A percentile compares a stretch with the other conserved stretches of the same genome.
phyloP scores from a whole-genome alignment of 805 yeast genomes.

The Saccharomycopsis sp. region DNA sequence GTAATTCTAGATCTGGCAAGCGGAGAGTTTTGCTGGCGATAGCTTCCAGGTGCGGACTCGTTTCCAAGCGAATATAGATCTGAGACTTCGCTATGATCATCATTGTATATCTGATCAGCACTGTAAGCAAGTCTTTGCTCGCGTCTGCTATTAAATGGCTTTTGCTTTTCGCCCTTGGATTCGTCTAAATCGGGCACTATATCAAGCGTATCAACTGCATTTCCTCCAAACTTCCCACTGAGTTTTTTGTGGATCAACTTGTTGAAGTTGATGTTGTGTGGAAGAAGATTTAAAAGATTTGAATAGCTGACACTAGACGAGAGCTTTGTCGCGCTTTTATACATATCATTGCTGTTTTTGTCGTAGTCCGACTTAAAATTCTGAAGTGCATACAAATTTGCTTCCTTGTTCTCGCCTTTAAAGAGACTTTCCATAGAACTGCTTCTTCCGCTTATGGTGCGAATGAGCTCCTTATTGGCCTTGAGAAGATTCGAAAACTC shows the following conservation, averaged over 20 bases:
- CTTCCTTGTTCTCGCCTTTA: neutral
- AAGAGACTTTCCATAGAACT: neutral
- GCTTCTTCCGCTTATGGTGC: neutral
- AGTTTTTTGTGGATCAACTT: constrained; percentile 7
- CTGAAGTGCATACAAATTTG: neutral
- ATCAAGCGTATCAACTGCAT: neutral
- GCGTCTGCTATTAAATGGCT: neutral
- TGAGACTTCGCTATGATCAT: neutral
- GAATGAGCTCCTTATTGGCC: neutral
- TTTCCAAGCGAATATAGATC: neutral
- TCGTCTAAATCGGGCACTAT: neutral
- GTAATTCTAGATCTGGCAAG: neutral
- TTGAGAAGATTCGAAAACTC: neutral
- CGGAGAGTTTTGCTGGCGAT: neutral
- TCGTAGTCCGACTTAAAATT: neutral
- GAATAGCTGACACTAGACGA: constrained; percentile 3
- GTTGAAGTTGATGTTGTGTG: constrained; percentile 11
- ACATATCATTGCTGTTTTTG: neutral
- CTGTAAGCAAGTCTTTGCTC: neutral
- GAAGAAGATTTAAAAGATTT: constrained; percentile 6
- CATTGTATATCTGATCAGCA: neutral
- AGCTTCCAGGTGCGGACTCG: neutral
- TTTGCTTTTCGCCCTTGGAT: neutral
- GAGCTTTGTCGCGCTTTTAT: neutral
- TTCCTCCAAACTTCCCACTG: neutral